Evolutionary conservation across 2,329 filamentous ascomycete genomes (phyloP), one percentile per base, ranked within the genome.

Genomic region (Phoma herbarum): DNA sequence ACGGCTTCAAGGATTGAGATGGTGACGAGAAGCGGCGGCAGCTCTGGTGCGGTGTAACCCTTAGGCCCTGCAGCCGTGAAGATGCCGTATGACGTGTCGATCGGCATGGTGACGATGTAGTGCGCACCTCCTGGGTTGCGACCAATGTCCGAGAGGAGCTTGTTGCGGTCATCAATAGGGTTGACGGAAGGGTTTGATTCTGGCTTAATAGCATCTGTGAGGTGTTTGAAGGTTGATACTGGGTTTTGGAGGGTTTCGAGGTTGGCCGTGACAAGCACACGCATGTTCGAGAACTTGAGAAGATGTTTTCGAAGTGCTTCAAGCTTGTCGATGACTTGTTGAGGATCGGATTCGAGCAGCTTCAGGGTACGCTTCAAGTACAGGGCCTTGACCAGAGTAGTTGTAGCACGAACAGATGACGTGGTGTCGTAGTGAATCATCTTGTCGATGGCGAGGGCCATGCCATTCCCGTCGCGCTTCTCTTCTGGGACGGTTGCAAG

Each of bases 1-100:
- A 96, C 90, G 0, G 93, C 89, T 73, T 97, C 93, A 60, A 99
- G 89, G 74, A 97, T 98, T 20, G 93, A 88, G 48, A 93, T 87
- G 0, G 94, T 93, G 8, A 99, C 93, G 75, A 96, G 86, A 50
- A 97, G 84, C 2, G 93, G 89, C 0, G 95, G 93, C 1, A 98
- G 83, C 16, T 87, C 85, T 0, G 93, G 89, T 70, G 97, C 90
- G 4, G 85, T 83, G 72, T 90, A 93, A 0, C 89, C 91, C 23
- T 86, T 84, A 16, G 94, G 86, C 6, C 94, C 94, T 41, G 85
- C 85, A 2, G 89, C 84, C 11, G 90, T 90, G 68, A 91, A 88
- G 59, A 93, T 86, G 23, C 89, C 90, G 79, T 92, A 98, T 1
- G 93, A 97, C 42, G 91, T 96, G 79, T 99, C 95, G 50, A 97